Evolutionary conservation across 1,139 yeast genomes (phyloP).

Genomic region (Kodamaea suecica): DNA sequence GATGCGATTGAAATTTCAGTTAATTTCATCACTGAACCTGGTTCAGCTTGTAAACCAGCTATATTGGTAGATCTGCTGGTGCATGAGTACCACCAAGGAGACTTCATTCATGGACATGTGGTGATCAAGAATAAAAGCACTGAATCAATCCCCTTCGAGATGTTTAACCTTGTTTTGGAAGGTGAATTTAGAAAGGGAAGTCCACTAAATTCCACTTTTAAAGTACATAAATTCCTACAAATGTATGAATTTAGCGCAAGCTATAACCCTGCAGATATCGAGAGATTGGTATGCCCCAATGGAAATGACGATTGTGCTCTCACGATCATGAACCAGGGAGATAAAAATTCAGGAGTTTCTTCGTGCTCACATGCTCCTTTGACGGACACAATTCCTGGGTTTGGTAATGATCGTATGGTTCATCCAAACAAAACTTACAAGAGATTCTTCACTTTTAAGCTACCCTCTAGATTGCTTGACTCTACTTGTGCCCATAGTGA

Average conservation of each 20-base stretch:
- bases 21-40: constrained; percentile 37
- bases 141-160: constrained; percentile 33
- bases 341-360: no score
- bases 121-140: constrained; percentile 26
- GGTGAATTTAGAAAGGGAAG: constrained; percentile 17
- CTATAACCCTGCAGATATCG: constrained; percentile 31
- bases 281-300: constrained; percentile 7
- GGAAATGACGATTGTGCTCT: no score
- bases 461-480: constrained; percentile 22
- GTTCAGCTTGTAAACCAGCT: constrained; percentile 25
- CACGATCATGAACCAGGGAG: no score
- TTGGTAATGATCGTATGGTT: neutral
- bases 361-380: no score
- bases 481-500: constrained; percentile 18
- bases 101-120: constrained; percentile 38
- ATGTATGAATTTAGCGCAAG: constrained; percentile 46
- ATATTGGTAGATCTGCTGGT: no score
- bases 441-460: constrained; percentile 22
- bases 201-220: constrained; percentile 13
- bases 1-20: constrained; percentile 27
- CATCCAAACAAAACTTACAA: constrained; percentile 13
- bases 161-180: constrained; percentile 43
- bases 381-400: no score
- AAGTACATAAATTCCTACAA: constrained; percentile 30
- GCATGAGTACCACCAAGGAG: constrained; percentile 45